A percentile compares a stretch with the other conserved stretches of the same genome.
Conservation (phyloP, 192 early-diverging fungal species). For the Coemansia sp. region DNA sequence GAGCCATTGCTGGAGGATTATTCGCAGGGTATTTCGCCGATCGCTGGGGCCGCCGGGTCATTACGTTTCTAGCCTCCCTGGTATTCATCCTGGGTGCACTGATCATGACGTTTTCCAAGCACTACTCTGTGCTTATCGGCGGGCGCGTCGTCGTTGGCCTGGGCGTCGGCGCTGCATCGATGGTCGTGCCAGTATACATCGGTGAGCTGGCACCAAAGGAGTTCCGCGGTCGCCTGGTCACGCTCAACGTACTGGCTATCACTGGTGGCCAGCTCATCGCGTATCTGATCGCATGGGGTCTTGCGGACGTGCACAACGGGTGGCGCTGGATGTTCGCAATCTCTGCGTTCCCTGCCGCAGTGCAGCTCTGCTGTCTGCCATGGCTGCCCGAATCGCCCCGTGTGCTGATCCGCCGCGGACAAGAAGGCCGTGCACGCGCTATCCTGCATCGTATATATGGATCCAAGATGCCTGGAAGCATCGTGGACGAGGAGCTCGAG, state of each 20-base stretch:
- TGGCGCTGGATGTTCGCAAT: conserved; percentile 62
- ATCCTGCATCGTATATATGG: conserved; percentile 52
- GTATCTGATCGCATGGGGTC: conserved; percentile 66
- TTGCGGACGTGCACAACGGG: conserved; percentile 52
- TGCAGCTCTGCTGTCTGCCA: conserved; percentile 58
- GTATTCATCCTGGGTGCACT: conserved; percentile 61
- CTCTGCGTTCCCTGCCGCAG: conserved; percentile 55
- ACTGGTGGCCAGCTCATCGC: conserved; percentile 64
- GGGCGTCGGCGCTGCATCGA: conserved; percentile 57
- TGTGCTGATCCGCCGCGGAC: conserved; percentile 59
- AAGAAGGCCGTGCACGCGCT: conserved; percentile 56
- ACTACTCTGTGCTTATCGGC: conserved; percentile 52
- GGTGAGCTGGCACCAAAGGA: conserved; percentile 62
- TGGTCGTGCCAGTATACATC: conserved; percentile 59
- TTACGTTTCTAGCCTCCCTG: conserved; percentile 55
- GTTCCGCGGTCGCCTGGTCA: conserved; percentile 61
- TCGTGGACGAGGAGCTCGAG: conserved; percentile 54
- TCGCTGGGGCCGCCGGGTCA: conserved; percentile 54
- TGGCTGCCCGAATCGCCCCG: conserved; percentile 73
- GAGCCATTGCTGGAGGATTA: conserved; percentile 69
- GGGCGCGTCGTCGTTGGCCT: conserved; percentile 61
- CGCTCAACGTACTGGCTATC: conserved; percentile 62
- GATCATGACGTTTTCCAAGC: conserved; percentile 57
- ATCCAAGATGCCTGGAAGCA: conserved; percentile 44
- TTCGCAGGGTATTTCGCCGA: conserved; percentile 73